Base-by-base conservation (phyloP, 1,284 basidiomycete genomes). In the Schizophyllum amplum region DNA sequence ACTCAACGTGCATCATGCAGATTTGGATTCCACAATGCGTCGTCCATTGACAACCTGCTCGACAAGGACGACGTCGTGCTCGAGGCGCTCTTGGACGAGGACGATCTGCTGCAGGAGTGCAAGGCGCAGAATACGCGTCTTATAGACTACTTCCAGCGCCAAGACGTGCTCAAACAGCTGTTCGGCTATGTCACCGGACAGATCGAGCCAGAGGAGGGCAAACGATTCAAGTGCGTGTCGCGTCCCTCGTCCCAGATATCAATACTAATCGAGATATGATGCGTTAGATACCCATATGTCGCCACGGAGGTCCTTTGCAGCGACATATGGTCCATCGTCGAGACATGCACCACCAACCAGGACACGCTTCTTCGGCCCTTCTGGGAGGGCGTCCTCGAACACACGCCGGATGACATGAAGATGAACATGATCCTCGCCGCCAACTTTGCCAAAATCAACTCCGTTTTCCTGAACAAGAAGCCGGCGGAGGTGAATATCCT, bases 271-370 rank as follows among this genome's bases (percentile, higher is more conserved):
- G 23, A 52, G 47, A 13, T 57, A 49, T 24, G 52, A 25, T 54
- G 24, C 52, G 47, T 42, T 11, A 96, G 94, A 72, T 98, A 95
- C 70, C 94, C 96, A 0, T 92, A 93, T 67, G 84, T 97, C 27
- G 90, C 94, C 17, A 94, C 95, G 17, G 97, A 99, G 71, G 94
- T 99, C 25, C 81, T 99, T 33, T 95, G 94, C 71, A 91, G 90
- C 72, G 95, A 98, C 66, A 87, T 97, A 70, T 97, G 94, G 88
- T 90, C 89, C 21, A 91, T 99, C 64, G 86, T 94, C 53, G 92
- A 96, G 69, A 92, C 91, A 2, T 90, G 95, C 66, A 79, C 97
- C 65, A 82, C 81, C 63, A 79, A 90, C 66, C 77, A 80, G 51
- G 76, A 84, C 22, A 81, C 86, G 62, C 76, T 95, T 55, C 78